These are phyloP conservation scores for Penicillium concentricum DNA, from an alignment of 2,329 filamentous ascomycete genomes.

Conservation along the genomic window DNA sequence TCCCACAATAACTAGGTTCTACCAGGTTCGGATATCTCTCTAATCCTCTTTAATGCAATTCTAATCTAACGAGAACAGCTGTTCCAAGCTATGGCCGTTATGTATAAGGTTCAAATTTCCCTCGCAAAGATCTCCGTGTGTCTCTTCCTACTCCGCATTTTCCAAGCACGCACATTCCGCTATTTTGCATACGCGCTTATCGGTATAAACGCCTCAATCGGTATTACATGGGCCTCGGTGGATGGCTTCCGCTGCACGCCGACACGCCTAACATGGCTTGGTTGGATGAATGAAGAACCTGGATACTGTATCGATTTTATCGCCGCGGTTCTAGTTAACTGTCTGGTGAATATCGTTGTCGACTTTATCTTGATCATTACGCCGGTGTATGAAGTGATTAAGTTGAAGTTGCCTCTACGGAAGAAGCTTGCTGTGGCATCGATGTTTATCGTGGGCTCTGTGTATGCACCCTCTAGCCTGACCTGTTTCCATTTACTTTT, in stretches of 20 bases:
- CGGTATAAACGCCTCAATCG: constrained; percentile 15
- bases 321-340: constrained; percentile 18
- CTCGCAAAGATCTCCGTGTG: constrained; percentile 21
- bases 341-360: constrained; percentile 23
- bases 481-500: not conserved
- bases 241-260: constrained; percentile 21
- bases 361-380: constrained; percentile 17
- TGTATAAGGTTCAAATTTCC: constrained; percentile 20
- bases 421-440: constrained; percentile 19
- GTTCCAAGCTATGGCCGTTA: constrained; percentile 18
- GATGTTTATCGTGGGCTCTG: constrained; percentile 19
- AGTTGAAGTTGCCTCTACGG: constrained; percentile 17
- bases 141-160: constrained; percentile 25
- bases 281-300: constrained; percentile 17
- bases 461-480: not conserved
- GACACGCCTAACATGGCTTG: constrained; percentile 16
- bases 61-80: constrained; percentile 6
- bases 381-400: constrained; percentile 21
- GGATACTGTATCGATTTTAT: constrained; percentile 23
- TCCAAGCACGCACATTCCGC: constrained; percentile 19
- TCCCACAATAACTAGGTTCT: constrained; percentile 16
- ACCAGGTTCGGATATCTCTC: constrained; percentile 3
- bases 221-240: constrained; percentile 18
- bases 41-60: no score
- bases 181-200: constrained; percentile 19